Conservation (phyloP, 257 asterid genomes). For the Solanum sparsipilum region DNA sequence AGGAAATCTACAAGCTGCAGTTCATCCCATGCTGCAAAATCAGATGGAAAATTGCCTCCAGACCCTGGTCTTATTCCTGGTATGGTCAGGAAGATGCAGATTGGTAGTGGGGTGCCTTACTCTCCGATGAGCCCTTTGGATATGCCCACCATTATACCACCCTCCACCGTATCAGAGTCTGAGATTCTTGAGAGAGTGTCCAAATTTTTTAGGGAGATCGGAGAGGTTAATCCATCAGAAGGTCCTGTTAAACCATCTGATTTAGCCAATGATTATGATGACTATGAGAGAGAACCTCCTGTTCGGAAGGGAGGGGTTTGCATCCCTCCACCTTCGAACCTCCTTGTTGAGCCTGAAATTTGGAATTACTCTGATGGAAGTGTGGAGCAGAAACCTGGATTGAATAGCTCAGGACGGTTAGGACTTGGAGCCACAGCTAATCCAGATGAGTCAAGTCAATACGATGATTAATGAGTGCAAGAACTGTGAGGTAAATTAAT, state of each 20-base stretch:
- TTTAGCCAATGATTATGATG: conserved; percentile 44
- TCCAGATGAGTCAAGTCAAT: conserved; percentile 72
- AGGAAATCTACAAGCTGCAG: conserved; percentile 33
- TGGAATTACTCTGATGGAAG: conserved; percentile 57
- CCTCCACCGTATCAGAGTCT: conserved; percentile 53
- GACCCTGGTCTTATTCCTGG: conserved; percentile 45
- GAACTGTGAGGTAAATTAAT: conserved; percentile 20
- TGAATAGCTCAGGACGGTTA: conserved; percentile 53
- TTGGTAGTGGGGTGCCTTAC: conserved; percentile 96
- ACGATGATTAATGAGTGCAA: conserved; percentile 90
- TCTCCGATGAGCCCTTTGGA: conserved; percentile 96
- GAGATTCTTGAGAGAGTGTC: conserved; percentile 87
- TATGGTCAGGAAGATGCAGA: conserved; percentile 95
- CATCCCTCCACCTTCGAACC: conserved; percentile 75
- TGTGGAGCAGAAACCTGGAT: conserved; percentile 51
- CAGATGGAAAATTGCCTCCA: conserved; percentile 73
- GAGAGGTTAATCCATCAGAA: conserved; percentile 86
- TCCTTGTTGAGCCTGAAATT: conserved; percentile 47
- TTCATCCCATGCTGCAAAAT: no score
- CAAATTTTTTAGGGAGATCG: conserved; percentile 76
- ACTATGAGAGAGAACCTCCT: conserved; percentile 48
- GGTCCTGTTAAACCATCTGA: conserved; percentile 67
- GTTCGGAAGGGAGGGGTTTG: conserved; percentile 78
- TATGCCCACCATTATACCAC: conserved; percentile 81
- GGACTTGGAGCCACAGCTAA: conserved; percentile 73